Conservation (phyloP, 176 grass and related monocot genomes). For the Musa beccarii region DNA sequence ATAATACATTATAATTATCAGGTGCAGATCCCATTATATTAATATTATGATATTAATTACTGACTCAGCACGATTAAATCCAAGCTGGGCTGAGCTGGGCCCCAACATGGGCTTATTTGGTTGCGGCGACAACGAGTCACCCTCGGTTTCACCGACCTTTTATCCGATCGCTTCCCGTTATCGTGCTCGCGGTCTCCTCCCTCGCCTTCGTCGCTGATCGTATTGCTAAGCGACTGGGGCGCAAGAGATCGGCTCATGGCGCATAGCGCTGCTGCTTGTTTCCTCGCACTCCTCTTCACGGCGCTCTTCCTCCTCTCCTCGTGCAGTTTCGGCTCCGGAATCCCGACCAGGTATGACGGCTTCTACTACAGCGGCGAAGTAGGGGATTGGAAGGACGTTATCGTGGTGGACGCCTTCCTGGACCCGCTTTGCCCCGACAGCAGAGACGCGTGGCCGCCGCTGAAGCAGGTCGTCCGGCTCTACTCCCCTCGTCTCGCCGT, state of each 20-base stretch:
- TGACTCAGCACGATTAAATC: no score
- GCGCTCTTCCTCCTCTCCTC: constrained; percentile 26
- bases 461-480: constrained; percentile 51
- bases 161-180: no score
- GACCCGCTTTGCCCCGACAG: constrained; percentile 91
- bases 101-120: no score
- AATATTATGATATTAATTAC: no score
- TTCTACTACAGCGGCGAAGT: constrained; percentile 42
- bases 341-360: constrained; percentile 57
- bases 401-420: constrained; percentile 85
- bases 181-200: no score
- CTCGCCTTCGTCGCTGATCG: no score
- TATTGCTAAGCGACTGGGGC: neutral
- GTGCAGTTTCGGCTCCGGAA: constrained; percentile 33
- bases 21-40: no score
- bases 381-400: constrained; percentile 38
- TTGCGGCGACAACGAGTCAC: no score
- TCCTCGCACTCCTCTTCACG: constrained; percentile 21
- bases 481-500: constrained; percentile 49
- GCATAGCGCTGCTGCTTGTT: constrained; percentile 18
- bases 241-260: constrained; percentile 27
- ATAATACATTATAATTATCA: no score
- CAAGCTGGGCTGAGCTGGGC: no score
- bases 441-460: constrained; percentile 54
- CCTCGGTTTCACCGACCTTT: no score